Percentiles rank a stretch among this genome's conserved stretches.
These are phyloP conservation scores for Starmera pachycereana DNA, from an alignment of 805 yeast genomes.

Conservation along the genomic window DNA sequence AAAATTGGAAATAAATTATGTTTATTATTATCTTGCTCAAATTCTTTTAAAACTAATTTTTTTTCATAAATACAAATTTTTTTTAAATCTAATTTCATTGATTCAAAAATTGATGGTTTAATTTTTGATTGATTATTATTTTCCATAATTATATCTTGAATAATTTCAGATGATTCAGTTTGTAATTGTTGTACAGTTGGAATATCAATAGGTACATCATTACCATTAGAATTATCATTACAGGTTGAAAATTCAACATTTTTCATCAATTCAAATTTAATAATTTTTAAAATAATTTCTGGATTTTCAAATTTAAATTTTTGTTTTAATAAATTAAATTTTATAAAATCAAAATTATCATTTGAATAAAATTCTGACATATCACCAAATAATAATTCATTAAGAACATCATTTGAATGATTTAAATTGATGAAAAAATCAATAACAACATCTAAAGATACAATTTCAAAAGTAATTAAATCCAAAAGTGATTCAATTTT, in stretches of 20 bases:
- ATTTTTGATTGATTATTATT: no score
- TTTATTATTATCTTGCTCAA: no score
- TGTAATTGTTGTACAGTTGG: conserved; percentile 4
- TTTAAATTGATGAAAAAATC: conserved; percentile 20
- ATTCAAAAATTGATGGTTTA: no score
- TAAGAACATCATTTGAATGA: conserved; percentile 10
- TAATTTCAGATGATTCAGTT: conserved; percentile 16
- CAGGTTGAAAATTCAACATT: conserved; percentile 6
- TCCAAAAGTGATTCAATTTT: conserved; percentile 27
- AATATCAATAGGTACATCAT: no score
- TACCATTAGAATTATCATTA: not conserved
- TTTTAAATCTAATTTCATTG: no score
- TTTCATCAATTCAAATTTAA: conserved; percentile 8
- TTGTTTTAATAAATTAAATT: conserved; percentile 12
- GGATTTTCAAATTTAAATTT: conserved; percentile 11
- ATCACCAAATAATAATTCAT: conserved; percentile 16
- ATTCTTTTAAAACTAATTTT: no score
- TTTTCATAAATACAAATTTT: no score
- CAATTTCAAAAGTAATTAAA: conserved; percentile 26
- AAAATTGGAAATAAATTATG: no score
- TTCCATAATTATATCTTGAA: not conserved
- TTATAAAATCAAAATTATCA: conserved; percentile 10
- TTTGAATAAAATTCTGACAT: conserved; percentile 3
- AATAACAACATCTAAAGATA: conserved; percentile 23
- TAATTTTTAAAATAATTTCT: conserved; percentile 9